Conservation (phyloP, 2,329 filamentous ascomycete genomes). For the Hirsutella thompsonii region DNA sequence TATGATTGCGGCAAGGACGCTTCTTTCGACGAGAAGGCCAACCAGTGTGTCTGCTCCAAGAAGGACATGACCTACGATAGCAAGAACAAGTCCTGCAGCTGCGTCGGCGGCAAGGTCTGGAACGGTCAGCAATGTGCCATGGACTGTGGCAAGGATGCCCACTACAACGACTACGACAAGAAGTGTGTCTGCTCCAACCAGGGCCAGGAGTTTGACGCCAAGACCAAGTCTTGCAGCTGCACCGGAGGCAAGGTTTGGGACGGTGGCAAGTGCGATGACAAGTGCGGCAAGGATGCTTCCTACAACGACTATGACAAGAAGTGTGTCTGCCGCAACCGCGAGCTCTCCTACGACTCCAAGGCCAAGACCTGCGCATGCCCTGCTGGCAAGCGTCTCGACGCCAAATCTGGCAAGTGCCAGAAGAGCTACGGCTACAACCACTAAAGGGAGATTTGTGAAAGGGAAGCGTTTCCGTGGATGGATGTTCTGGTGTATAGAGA, state of each 20-base stretch:
- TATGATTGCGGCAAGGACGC: constrained; percentile 1
- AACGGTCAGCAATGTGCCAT: constrained; percentile 1
- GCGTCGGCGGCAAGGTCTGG: constrained; percentile 1
- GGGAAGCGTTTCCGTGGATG: too few species aligned
- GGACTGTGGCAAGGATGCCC: constrained; percentile 4
- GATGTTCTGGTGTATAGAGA: too few species aligned
- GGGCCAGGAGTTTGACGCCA: not conserved
- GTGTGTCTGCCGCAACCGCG: too few species aligned
- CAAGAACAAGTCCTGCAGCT: constrained; percentile 2
- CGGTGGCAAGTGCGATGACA: not conserved
- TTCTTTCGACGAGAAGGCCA: not conserved
- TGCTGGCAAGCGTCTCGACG: too few species aligned
- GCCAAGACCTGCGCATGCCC: too few species aligned
- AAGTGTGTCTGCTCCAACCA: constrained; percentile 1
- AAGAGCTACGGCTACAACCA: too few species aligned
- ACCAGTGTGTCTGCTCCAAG: constrained; percentile 1
- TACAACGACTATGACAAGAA: too few species aligned
- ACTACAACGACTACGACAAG: not conserved
- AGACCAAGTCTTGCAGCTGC: constrained; percentile 2
- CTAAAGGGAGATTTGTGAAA: too few species aligned
- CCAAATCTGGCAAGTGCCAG: too few species aligned
- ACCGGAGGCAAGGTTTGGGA: constrained; percentile 1
- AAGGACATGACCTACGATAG: not conserved
- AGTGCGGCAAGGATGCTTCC: not conserved
- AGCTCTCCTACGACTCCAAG: too few species aligned